These are phyloP conservation scores for Sphagnum contortum DNA, from an alignment of 225 moss, liverwort and hornwort species.

Conservation along the genomic window DNA sequence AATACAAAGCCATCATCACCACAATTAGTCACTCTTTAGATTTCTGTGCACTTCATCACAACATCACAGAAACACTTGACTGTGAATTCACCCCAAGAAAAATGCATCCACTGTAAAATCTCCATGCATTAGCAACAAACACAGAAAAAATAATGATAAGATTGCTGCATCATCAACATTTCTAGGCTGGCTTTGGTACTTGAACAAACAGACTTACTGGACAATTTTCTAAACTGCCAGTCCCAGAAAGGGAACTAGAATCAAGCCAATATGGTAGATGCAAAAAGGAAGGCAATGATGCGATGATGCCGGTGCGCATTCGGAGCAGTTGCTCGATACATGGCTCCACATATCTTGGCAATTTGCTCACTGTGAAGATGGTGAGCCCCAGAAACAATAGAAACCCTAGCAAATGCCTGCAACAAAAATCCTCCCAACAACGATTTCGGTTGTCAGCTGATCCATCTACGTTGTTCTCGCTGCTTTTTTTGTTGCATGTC, in stretches of 20 bases:
- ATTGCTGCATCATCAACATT: too few relatives aligned
- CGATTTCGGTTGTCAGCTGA: too few relatives aligned
- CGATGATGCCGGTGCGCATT: constrained; percentile 37
- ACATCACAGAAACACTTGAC: neutral
- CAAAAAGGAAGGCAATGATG: constrained; percentile 53
- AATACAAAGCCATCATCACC: constrained; percentile 12
- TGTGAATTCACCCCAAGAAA: neutral
- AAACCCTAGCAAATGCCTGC: constrained; percentile 86
- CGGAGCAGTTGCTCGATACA: constrained; percentile 19
- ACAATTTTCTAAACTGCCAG: too few relatives aligned
- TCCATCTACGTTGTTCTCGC: too few relatives aligned
- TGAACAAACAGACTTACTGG: too few relatives aligned
- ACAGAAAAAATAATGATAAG: too few relatives aligned
- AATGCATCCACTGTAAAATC: too few relatives aligned
- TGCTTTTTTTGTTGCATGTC: too few relatives aligned
- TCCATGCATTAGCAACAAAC: too few relatives aligned
- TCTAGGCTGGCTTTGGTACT: too few relatives aligned
- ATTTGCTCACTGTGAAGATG: constrained; percentile 44
- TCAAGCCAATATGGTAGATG: constrained; percentile 45
- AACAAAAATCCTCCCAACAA: neutral
- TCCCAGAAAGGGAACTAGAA: constrained; percentile 43
- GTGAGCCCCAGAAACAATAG: constrained; percentile 72
- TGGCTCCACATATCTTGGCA: constrained; percentile 57
- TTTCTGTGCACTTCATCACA: constrained; percentile 8
- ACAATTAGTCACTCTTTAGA: constrained; percentile 11